Conservation (phyloP, 2,329 filamentous ascomycete genomes). For the Stenocarpella maydis region DNA sequence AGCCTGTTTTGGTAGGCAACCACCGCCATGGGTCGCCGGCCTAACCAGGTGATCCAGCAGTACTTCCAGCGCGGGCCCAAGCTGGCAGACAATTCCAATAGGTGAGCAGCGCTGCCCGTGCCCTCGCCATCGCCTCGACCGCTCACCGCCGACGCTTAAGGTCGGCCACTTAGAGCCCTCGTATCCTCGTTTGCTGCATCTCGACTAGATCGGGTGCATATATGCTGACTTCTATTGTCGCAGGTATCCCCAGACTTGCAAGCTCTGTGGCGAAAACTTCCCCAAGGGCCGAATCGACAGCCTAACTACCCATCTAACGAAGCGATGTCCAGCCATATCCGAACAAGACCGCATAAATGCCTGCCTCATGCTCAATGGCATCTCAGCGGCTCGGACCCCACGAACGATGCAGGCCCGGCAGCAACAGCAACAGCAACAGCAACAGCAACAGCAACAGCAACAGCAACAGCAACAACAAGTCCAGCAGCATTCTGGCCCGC, state of each 20-base stretch:
- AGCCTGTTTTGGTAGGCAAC: conserved; percentile 28
- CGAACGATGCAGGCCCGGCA: conserved; percentile 25
- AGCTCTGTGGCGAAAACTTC: conserved; percentile 86
- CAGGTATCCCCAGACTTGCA: conserved; percentile 91
- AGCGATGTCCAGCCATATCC: conserved; percentile 83
- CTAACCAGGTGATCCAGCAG: conserved; percentile 84
- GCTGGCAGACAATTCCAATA: conserved; percentile 87
- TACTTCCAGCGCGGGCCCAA: conserved; percentile 90
- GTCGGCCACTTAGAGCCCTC: neutral
- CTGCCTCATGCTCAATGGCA: conserved; percentile 75
- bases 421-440: conserved; percentile 36
- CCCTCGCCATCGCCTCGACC: neutral
- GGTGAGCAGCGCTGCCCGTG: conserved; percentile 72
- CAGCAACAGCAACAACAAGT: conserved; percentile 36
- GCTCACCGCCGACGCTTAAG: neutral
- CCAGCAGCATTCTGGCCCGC: conserved; percentile 36
- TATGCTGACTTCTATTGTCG: conserved; percentile 81
- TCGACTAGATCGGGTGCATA: conserved; percentile 70
- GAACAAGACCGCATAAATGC: conserved; percentile 79
- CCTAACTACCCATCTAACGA: conserved; percentile 81
- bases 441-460: too few relatives aligned
- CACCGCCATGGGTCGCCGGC: conserved; percentile 76
- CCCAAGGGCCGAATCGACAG: conserved; percentile 89
- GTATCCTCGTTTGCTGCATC: neutral
- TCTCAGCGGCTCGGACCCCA: conserved; percentile 57